Evolutionary conservation across 805 yeast species (phyloP), one percentile per base, ranked within the genome.

Genomic region (Tetrapisispora arboricola): DNA sequence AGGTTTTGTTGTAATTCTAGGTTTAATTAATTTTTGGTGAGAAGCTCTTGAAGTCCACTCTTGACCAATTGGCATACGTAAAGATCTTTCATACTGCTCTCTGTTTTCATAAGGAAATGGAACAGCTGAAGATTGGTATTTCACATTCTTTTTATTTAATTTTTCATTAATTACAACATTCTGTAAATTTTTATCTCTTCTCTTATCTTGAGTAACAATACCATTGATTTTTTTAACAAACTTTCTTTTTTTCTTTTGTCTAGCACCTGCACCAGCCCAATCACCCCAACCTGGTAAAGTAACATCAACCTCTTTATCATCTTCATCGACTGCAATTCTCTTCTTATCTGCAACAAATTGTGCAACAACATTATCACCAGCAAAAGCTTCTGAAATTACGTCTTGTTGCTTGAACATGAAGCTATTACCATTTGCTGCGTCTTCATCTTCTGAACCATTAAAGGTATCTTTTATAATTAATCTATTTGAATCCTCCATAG

Each of bases 251-350:
- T 72, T 59, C 32, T 71, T 45, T 59, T 66, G 58, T 47, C 58
- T 63, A 12, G 63, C 57, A 18, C 70, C 68, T 10, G 64, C 57
- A 17, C 72, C 71, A 10, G 90, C 83, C 98, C 98, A 92, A 33
- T 82, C 84, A 36, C 97, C 97, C 96, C 97, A 92, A 1, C 98
- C 98, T 3, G 96, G 97, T 39, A 88, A 64, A 0, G 95, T 81
- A 36, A 82, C 65, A 57, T 88, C 95, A 44, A 82, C 80, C 53
- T 80, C 87, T 56, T 85, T 73, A 61, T 90, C 96, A 43, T 78
- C 96, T 60, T 90, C 96, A 36, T 82, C 87, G 33, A 67, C 73
- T 6, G 72, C 68, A 11, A 73, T 73, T 49, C 75, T 71, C 43
- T 69, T 66, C 65, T 90, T 92, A 52, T 88, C 97, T 12, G 66